A percentile compares a stretch with the other conserved stretches of the same genome.
Evolutionary conservation across 441 rosid genomes (phyloP).

Genomic region (Viola pubescens): DNA sequence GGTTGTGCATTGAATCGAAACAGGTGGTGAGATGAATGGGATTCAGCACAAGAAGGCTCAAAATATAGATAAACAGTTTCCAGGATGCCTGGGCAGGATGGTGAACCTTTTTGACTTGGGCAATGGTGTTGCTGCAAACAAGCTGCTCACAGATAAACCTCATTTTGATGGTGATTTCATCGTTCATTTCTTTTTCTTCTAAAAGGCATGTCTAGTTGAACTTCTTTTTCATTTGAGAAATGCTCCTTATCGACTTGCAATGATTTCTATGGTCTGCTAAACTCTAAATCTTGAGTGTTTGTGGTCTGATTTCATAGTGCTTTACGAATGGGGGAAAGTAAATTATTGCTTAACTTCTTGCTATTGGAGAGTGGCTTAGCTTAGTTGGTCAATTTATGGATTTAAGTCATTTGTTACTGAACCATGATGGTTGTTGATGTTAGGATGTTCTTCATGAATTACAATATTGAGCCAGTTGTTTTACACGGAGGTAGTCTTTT

Average conservation of each 20-base stretch:
- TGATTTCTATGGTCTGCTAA: too few relatives aligned
- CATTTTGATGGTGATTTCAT: slow-evolving; percentile 45
- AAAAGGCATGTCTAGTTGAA: background rate
- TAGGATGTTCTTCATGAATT: background rate
- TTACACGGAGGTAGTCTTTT: slow-evolving; percentile 30
- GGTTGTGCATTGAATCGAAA: slow-evolving; percentile 16
- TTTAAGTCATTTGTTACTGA: too few relatives aligned
- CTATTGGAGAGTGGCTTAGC: too few relatives aligned
- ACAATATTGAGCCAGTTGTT: slow-evolving; percentile 17
- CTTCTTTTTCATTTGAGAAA: background rate
- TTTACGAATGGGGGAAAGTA: too few relatives aligned
- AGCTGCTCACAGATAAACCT: slow-evolving; percentile 70
- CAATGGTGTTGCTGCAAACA: slow-evolving; percentile 49
- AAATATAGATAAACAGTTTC: slow-evolving; percentile 42
- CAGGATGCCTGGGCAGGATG: slow-evolving; percentile 89
- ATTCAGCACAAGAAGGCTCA: slow-evolving; percentile 37
- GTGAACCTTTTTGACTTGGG: slow-evolving; percentile 70
- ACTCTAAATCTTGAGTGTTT: too few relatives aligned
- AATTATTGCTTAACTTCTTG: too few relatives aligned
- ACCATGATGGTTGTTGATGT: too few relatives aligned
- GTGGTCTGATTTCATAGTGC: too few relatives aligned
- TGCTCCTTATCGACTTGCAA: too few relatives aligned
- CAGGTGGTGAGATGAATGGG: slow-evolving; percentile 57
- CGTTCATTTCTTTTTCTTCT: background rate
- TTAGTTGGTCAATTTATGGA: too few relatives aligned